phyloP scores from a whole-genome alignment of 495 filamentous ascomycete genomes.

The Lepraria neglecta region DNA sequence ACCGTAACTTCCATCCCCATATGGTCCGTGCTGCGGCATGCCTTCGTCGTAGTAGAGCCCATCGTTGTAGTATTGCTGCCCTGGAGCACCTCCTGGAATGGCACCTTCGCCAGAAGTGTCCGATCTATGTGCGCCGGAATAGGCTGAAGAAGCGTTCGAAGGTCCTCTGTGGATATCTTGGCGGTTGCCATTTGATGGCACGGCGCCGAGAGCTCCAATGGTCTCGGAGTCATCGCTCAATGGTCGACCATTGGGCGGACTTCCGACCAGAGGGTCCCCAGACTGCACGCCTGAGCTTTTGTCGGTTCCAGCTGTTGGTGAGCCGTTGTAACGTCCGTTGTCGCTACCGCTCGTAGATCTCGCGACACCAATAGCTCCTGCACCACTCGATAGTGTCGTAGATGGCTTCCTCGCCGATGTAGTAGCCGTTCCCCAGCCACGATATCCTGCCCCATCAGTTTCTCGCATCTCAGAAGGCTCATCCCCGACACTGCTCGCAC shows the following conservation, averaged over 20 bases:
- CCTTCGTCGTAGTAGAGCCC: constrained; percentile 52
- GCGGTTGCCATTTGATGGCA: constrained; percentile 56
- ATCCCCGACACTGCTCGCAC: constrained; percentile 41
- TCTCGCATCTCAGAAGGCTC: constrained; percentile 60
- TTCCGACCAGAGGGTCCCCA: constrained; percentile 58
- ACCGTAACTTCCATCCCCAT: constrained; percentile 50
- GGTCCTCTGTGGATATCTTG: constrained; percentile 71
- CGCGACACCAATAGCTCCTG: constrained; percentile 55
- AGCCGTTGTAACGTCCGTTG: constrained; percentile 54
- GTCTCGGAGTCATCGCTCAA: constrained; percentile 65
- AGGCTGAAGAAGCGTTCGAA: constrained; percentile 94
- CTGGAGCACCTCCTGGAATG: constrained; percentile 44
- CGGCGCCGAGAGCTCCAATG: constrained; percentile 66
- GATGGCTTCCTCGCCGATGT: constrained; percentile 65
- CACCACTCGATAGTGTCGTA: constrained; percentile 78
- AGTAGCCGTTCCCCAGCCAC: constrained; percentile 92
- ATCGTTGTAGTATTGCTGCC: constrained; percentile 44
- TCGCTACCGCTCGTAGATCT: constrained; percentile 63
- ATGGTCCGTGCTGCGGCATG: constrained; percentile 49
- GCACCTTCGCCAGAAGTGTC: constrained; percentile 74
- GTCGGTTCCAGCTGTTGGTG: constrained; percentile 61
- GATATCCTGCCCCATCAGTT: constrained; percentile 69
- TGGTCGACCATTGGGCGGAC: constrained; percentile 39
- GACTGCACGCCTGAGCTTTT: constrained; percentile 65
- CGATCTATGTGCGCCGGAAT: constrained; percentile 75